Evolutionary conservation across 768 basidiomycete species (phyloP), one percentile per base, ranked within the genome.

Genomic region (Macrolepiota fuliginosa): DNA sequence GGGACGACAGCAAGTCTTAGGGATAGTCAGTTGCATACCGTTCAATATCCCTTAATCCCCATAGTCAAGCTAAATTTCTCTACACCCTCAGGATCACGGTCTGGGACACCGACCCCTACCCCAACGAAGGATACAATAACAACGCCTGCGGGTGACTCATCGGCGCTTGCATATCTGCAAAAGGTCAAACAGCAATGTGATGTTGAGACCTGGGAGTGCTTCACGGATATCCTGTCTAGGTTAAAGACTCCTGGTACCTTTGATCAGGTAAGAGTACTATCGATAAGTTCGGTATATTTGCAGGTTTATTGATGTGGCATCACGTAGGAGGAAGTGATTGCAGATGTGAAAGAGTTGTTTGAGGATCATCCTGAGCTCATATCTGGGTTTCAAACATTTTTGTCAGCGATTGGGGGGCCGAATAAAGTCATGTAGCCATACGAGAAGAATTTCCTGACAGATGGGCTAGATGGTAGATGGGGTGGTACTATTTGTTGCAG

Each of bases 181-280:
- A 45, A n/a, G 22, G 56, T 56, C 7, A 56, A 47, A 22, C 45
- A 47, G 9, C 27, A 36, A 3, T 56, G 56, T 35, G 45, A 56
- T 36, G 45, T 27, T 13, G 56, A 35, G 9, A 56, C 56, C 19
- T 47, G 56, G 56, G 29, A 56, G 17, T 42, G 46, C 2, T 56
- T 56, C 32, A 35, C 35, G 42, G 29, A 15, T 13, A 56, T 47
- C 10, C 56, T 61, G 42, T 32, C 61, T 47, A 63, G 61, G 29
- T 51, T 24, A n/a, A 24, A 53, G 27, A 12, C 29, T 46, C 56
- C 42, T 19, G 19, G 11, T 3, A 11, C 42, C n/a, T 32, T 56
- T 39, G 32, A 47, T 15, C 42, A 46, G 40, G 56, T 56, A 36
- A 47, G 45, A 12, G 39, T n/a, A 4, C 17, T n/a, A 9, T 7